Conservation (phyloP, 345 rosid genomes). For the Chamaenerion angustifolium region DNA sequence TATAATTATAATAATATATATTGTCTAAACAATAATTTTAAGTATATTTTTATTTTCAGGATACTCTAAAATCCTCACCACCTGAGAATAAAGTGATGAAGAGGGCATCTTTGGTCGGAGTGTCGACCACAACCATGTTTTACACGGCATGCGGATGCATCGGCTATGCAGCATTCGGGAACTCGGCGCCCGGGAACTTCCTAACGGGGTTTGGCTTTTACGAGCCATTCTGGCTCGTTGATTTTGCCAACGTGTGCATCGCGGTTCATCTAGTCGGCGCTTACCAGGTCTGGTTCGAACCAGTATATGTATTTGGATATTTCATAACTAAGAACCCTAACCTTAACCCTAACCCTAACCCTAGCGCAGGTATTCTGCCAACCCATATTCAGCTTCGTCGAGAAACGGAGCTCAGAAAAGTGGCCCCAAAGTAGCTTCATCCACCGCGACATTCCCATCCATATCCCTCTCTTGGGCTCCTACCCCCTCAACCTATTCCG, state of each 20-base stretch:
- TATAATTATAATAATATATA: too few species aligned
- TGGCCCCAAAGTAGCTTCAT: slow-evolving; percentile 66
- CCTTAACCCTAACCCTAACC: too few species aligned
- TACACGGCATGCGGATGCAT: slow-evolving; percentile 58
- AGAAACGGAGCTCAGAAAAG: slow-evolving; percentile 21
- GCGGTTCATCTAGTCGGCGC: slow-evolving; percentile 74
- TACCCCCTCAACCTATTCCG: slow-evolving; percentile 43
- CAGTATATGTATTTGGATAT: too few species aligned
- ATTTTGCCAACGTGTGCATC: slow-evolving; percentile 72
- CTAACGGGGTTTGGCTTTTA: slow-evolving; percentile 83
- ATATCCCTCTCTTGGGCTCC: slow-evolving; percentile 29
- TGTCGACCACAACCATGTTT: slow-evolving; percentile 53
- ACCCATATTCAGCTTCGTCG: slow-evolving; percentile 54
- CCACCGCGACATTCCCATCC: slow-evolving; percentile 24
- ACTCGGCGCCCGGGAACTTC: slow-evolving; percentile 70
- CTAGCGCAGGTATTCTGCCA: slow-evolving; percentile 61
- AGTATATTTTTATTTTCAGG: not conserved
- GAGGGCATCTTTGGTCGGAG: slow-evolving; percentile 41
- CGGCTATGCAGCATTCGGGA: slow-evolving; percentile 88
- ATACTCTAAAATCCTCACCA: slow-evolving; percentile 25
- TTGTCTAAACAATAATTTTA: too few species aligned
- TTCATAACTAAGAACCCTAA: too few species aligned
- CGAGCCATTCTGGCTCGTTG: slow-evolving; percentile 78
- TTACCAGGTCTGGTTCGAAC: slow-evolving; percentile 62
- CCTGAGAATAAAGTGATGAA: slow-evolving; percentile 62